Percentiles rank a stretch among this genome's conserved stretches.
Evolutionary conservation across 129 eudicot species (phyloP).

Genomic region (Flaveria ramosissima): DNA sequence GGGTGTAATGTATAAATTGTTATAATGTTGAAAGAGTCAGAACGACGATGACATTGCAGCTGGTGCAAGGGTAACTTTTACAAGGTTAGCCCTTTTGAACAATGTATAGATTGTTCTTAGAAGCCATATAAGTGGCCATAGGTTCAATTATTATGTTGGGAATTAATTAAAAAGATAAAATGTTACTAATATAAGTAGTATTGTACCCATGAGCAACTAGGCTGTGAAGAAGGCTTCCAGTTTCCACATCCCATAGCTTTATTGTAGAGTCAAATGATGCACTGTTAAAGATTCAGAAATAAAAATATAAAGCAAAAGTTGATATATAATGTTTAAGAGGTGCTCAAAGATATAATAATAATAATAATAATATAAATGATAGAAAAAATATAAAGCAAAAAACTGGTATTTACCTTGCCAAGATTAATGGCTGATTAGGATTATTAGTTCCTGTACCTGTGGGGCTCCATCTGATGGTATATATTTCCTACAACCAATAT

Average conservation of each 20-base stretch:
- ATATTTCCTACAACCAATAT: constrained; percentile 60
- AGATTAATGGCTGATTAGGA: constrained; percentile 70
- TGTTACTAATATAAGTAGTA: neutral
- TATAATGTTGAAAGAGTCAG: neutral
- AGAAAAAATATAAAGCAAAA: neutral
- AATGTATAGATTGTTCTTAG: too few relatives aligned
- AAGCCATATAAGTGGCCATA: too few relatives aligned
- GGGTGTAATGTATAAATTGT: neutral
- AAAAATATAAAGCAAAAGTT: neutral
- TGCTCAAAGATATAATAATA: neutral
- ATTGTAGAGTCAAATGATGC: constrained; percentile 93
- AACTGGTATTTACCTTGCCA: constrained; percentile 62
- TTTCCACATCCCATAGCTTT: constrained; percentile 84
- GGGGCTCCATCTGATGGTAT: constrained; percentile 95
- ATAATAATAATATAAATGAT: neutral
- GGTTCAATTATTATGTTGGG: neutral
- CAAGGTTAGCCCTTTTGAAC: too few relatives aligned
- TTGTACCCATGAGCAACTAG: constrained; percentile 81
- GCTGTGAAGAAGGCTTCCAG: constrained; percentile 65
- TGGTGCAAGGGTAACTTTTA: neutral
- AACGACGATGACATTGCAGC: neutral
- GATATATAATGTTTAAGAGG: neutral
- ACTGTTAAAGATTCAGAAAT: constrained; percentile 41
- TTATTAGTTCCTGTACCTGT: constrained; percentile 85
- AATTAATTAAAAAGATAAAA: neutral